Evolutionary conservation across 495 filamentous ascomycete species (phyloP).

Genomic region (Elasticomyces elasticus): DNA sequence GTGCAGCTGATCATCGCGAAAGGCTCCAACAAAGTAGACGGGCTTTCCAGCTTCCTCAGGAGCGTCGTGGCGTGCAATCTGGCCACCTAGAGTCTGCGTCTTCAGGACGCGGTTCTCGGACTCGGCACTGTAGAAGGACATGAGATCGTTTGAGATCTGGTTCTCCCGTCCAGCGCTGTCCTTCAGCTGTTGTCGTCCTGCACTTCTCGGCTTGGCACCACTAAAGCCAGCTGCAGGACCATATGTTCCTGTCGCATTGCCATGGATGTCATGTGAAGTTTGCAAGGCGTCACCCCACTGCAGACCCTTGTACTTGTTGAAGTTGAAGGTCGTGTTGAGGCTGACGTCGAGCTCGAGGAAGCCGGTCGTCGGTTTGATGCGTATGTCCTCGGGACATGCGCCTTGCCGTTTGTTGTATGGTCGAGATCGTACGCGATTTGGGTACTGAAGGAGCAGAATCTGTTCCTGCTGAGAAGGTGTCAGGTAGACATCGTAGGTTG

Average conservation of each 20-base stretch:
- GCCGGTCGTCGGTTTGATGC: slow-evolving; percentile 57
- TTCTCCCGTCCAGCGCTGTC: slow-evolving; percentile 29
- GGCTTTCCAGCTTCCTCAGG: slow-evolving; percentile 46
- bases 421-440: slow-evolving; percentile 41
- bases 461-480: slow-evolving; percentile 31
- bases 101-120: slow-evolving; percentile 43
- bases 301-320: slow-evolving; percentile 54
- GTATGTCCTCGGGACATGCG: slow-evolving; percentile 49
- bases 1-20: slow-evolving; percentile 55
- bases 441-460: slow-evolving; percentile 63
- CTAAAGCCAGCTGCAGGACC: slow-evolving; percentile 45
- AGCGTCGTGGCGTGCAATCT: slow-evolving; percentile 40
- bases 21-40: slow-evolving; percentile 63
- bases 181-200: slow-evolving; percentile 34
- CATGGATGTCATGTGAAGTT: slow-evolving; percentile 12
- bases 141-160: not conserved
- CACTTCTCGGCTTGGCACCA: slow-evolving; percentile 21
- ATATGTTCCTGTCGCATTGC: slow-evolving; percentile 25
- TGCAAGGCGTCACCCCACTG: slow-evolving; percentile 40
- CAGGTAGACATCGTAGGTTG: slow-evolving; percentile 54
- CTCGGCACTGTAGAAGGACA: slow-evolving; percentile 40
- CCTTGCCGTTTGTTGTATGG: slow-evolving; percentile 46
- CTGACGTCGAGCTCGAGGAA: slow-evolving; percentile 68
- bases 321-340: slow-evolving; percentile 50
- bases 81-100: slow-evolving; percentile 57